Base-by-base conservation (phyloP, 495 filamentous ascomycete genomes). In the Daldinia caldariorum region DNA sequence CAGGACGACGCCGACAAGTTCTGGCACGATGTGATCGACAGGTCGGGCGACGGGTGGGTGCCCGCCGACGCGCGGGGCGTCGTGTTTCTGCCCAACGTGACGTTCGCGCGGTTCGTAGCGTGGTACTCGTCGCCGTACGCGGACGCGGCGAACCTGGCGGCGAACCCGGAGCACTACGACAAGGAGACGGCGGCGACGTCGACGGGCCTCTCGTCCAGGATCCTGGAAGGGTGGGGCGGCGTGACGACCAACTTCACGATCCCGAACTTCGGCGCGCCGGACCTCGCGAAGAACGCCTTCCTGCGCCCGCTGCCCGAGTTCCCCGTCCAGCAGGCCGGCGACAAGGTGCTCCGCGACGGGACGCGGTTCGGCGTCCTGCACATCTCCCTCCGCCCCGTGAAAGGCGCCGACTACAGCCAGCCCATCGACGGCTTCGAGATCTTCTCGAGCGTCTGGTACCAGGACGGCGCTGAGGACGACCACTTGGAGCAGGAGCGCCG, bases 161-260 rank as follows among this genome's bases (percentile, higher is more conserved):
- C 75, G 4, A 73, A 77, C 32, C 75, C 75, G 3, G 75, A 77
- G 65, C 75, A 77, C 41, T 77, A 77, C 22, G 58, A 34, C 9
- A 77, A 77, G 50, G 55, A 73, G 8, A 75, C 73, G 10, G 59
- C 29, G 13, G 2, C 37, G 22, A 68, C 56, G 0, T 18, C 61
- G 0, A 63, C 57, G 0, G 67, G 67, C 0, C 70, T 75, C 16
- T 43, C 62, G 9, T 71, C 75, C 9, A 34, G 66, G 49, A 77
- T 77, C 14, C 69, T 77, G 4, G 75, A 77, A 43, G 75, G 75
- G 12, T 77, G 75, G 73, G 73, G 73, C 38, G 75, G 75, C 16
- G 70, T 77, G 26, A 67, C 68, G 4, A 75, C 73, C 45, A 75
- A 77, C 63, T 77, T 77, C 63, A 74, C 70, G 7, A 72, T 75